Percentiles rank a stretch among this genome's conserved stretches.
phyloP scores from a whole-genome alignment of 257 asterid species.

The Solanum gracilifrons region DNA sequence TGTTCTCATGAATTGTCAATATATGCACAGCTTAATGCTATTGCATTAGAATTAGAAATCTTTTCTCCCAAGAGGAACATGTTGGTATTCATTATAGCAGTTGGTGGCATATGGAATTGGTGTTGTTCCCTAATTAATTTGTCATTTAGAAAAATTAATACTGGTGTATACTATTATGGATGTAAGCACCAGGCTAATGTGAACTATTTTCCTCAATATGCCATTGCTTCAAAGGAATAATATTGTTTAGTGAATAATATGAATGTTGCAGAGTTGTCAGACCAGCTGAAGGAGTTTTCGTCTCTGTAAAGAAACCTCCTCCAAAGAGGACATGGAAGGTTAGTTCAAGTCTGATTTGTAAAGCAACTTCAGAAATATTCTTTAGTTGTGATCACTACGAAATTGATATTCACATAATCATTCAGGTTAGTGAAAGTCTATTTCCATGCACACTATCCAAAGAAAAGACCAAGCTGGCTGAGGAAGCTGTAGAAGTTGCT shows the following conservation, averaged over 20 bases:
- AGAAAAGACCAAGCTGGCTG: constrained; percentile 61
- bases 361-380: background rate
- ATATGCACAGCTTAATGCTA: background rate
- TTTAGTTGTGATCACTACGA: background rate
- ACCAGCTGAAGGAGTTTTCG: constrained; percentile 81
- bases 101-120: background rate
- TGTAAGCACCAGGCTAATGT: background rate
- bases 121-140: background rate
- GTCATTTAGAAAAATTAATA: background rate
- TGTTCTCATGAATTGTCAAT: background rate
- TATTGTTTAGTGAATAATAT: constrained; percentile 9
- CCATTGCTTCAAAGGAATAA: background rate
- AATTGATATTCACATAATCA: background rate
- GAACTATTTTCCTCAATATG: background rate
- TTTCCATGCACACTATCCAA: constrained; percentile 78
- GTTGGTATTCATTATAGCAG: background rate
- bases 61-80: background rate
- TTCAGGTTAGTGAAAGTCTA: constrained; percentile 80
- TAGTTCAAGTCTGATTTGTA: constrained; percentile 8
- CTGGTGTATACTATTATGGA: background rate
- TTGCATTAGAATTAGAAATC: background rate
- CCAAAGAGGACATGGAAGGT: constrained; percentile 91
- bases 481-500: constrained; percentile 86
- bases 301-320: constrained; percentile 86
- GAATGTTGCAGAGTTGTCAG: constrained; percentile 66